Evolutionary conservation across 2,329 filamentous ascomycete species (phyloP).

Genomic region (Fusarium transvaalense): DNA sequence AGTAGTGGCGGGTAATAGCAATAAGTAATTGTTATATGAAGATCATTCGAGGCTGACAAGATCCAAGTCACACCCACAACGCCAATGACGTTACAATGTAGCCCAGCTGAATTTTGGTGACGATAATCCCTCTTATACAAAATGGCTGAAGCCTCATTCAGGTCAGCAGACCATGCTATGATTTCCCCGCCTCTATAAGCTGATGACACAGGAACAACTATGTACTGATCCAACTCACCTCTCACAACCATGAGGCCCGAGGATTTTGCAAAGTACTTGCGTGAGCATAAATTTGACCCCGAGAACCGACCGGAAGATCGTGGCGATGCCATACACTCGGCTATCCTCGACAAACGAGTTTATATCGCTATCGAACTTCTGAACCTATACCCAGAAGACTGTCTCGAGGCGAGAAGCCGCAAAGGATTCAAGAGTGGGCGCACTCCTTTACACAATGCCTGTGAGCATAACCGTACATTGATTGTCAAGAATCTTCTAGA

Average conservation of each 20-base stretch:
- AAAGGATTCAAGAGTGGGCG: slow-evolving; percentile 10
- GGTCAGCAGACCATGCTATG: background rate
- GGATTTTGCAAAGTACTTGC: background rate
- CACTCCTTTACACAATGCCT: slow-evolving; percentile 30
- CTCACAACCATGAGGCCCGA: background rate
- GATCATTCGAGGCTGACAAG: background rate
- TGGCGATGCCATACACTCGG: slow-evolving; percentile 6
- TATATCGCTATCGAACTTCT: slow-evolving; percentile 13
- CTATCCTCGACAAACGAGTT: slow-evolving; percentile 11
- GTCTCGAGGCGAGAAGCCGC: slow-evolving; percentile 15
- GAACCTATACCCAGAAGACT: slow-evolving; percentile 17
- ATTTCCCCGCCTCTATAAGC: background rate
- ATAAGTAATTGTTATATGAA: background rate
- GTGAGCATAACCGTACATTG: background rate
- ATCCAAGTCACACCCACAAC: background rate
- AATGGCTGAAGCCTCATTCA: background rate
- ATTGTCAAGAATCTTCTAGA: slow-evolving; percentile 12
- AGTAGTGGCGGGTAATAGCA: background rate
- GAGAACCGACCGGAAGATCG: slow-evolving; percentile 9
- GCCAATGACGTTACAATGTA: slow-evolving; percentile 15
- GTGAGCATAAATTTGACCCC: background rate
- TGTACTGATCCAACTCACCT: too few relatives aligned
- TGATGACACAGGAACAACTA: background rate
- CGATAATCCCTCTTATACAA: background rate
- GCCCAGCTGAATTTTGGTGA: background rate